phyloP scores from a whole-genome alignment of 2,329 filamentous ascomycete species.

The Penicillium sp. region DNA sequence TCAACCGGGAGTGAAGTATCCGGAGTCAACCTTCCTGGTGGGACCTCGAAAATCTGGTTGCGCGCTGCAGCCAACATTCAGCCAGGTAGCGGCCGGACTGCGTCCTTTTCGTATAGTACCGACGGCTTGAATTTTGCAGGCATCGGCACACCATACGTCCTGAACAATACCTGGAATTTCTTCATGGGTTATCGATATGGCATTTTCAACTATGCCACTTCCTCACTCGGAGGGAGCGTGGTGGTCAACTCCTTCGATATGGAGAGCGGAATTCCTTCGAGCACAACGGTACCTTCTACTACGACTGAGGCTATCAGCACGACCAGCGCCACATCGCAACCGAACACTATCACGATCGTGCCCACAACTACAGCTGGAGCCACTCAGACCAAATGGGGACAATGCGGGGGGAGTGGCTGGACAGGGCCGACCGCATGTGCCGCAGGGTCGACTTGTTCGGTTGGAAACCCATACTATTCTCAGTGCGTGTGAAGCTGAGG shows the following conservation, averaged over 20 bases:
- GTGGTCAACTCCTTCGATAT: slow-evolving; percentile 23
- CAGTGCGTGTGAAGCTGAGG: background rate
- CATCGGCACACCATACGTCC: slow-evolving; percentile 42
- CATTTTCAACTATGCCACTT: slow-evolving; percentile 59
- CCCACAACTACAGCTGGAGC: background rate
- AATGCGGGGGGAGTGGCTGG: slow-evolving; percentile 13
- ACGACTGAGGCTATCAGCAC: background rate
- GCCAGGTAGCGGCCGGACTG: slow-evolving; percentile 35
- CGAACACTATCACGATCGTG: background rate
- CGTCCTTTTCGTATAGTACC: slow-evolving; percentile 53
- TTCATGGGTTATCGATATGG: slow-evolving; percentile 59
- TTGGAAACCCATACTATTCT: slow-evolving; percentile 8
- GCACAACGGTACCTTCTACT: background rate
- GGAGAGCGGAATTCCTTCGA: slow-evolving; percentile 8
- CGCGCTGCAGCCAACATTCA: slow-evolving; percentile 46
- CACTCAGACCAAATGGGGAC: slow-evolving; percentile 6
- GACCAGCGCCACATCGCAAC: background rate
- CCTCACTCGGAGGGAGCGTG: slow-evolving; percentile 49
- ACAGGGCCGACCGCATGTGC: slow-evolving; percentile 9
- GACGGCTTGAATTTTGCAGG: slow-evolving; percentile 50
- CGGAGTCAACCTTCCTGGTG: slow-evolving; percentile 22
- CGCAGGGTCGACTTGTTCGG: slow-evolving; percentile 9
- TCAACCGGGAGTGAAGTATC: slow-evolving; percentile 39
- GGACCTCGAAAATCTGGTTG: slow-evolving; percentile 43
- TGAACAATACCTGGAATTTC: slow-evolving; percentile 54